These are phyloP conservation scores for Ustilago vetiveriae DNA, from an alignment of 1,284 basidiomycete genomes.

Conservation along the genomic window DNA sequence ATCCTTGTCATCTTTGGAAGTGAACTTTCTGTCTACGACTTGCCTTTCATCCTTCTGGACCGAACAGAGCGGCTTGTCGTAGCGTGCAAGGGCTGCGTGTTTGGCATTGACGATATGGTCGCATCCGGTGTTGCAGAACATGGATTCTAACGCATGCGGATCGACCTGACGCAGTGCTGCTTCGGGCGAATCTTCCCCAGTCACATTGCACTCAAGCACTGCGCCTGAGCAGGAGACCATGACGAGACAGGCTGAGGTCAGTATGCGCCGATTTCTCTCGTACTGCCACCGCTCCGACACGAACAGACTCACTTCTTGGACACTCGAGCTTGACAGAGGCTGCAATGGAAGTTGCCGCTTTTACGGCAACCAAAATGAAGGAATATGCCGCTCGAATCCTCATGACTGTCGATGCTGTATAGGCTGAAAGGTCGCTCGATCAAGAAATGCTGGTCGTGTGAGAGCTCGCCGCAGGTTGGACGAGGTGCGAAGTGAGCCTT, in stretches of 20 bases:
- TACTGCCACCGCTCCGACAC: no score
- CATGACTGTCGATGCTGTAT: neutral
- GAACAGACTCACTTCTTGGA: slow-evolving; percentile 2
- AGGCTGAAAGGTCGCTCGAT: no score
- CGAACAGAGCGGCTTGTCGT: slow-evolving; percentile 17
- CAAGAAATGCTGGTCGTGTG: no score
- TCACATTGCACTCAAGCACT: slow-evolving; percentile 20
- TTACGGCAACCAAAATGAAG: neutral
- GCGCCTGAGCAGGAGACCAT: no score
- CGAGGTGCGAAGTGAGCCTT: neutral
- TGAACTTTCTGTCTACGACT: slow-evolving; percentile 19
- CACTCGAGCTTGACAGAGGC: neutral
- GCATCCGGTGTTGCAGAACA: slow-evolving; percentile 34
- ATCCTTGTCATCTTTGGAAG: slow-evolving; percentile 17
- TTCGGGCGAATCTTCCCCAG: slow-evolving; percentile 27
- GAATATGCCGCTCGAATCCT: neutral
- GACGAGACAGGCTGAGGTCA: no score
- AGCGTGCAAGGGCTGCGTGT: slow-evolving; percentile 9
- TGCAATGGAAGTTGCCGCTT: neutral
- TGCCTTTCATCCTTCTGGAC: slow-evolving; percentile 25
- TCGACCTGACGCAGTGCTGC: slow-evolving; percentile 33
- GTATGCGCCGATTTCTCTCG: no score
- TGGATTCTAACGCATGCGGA: slow-evolving; percentile 10
- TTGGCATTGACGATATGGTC: slow-evolving; percentile 24
- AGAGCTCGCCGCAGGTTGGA: no score